Evolutionary conservation across 2,329 filamentous ascomycete genomes (phyloP).

Genomic region (Penicillium sp.): DNA sequence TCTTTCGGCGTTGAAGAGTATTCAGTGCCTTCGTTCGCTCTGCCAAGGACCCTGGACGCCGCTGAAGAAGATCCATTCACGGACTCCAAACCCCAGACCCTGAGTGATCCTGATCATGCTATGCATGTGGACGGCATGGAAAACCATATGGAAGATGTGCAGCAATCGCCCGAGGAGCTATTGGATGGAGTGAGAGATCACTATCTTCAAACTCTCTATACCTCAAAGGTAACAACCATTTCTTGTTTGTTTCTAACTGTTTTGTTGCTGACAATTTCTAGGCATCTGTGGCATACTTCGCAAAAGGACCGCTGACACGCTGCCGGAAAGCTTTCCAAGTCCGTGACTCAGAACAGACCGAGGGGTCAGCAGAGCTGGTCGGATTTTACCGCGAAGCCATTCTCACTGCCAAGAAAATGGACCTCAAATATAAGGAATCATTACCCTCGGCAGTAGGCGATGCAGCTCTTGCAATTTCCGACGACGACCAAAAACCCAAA

Average conservation of each 20-base stretch:
- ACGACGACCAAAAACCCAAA: slow-evolving; percentile 34
- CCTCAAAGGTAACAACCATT: slow-evolving; percentile 41
- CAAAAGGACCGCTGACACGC: slow-evolving; percentile 52
- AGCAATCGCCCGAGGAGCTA: slow-evolving; percentile 38
- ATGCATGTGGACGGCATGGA: slow-evolving; percentile 18
- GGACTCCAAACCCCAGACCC: slow-evolving; percentile 20
- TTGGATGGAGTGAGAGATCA: slow-evolving; percentile 41
- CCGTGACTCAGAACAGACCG: slow-evolving; percentile 22
- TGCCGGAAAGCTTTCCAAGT: slow-evolving; percentile 45
- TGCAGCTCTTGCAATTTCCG: slow-evolving; percentile 38
- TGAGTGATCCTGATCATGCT: neutral
- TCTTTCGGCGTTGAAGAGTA: slow-evolving; percentile 24
- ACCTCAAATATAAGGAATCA: slow-evolving; percentile 50
- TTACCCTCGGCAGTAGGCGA: slow-evolving; percentile 43
- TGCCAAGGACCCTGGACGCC: neutral
- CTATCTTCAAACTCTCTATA: slow-evolving; percentile 47
- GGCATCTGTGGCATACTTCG: slow-evolving; percentile 55
- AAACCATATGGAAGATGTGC: slow-evolving; percentile 13
- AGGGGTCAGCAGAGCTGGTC: slow-evolving; percentile 31
- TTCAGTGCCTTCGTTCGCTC: slow-evolving; percentile 16
- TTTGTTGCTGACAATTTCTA: slow-evolving; percentile 24
- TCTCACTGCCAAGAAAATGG: slow-evolving; percentile 49
- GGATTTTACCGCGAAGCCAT: slow-evolving; percentile 46
- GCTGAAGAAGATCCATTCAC: slow-evolving; percentile 5
- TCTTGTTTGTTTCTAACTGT: neutral